Percentiles rank a stretch among this genome's conserved stretches.
Conservation (phyloP, 2,329 filamentous ascomycete species). For the Coniochaeta prunicola region DNA sequence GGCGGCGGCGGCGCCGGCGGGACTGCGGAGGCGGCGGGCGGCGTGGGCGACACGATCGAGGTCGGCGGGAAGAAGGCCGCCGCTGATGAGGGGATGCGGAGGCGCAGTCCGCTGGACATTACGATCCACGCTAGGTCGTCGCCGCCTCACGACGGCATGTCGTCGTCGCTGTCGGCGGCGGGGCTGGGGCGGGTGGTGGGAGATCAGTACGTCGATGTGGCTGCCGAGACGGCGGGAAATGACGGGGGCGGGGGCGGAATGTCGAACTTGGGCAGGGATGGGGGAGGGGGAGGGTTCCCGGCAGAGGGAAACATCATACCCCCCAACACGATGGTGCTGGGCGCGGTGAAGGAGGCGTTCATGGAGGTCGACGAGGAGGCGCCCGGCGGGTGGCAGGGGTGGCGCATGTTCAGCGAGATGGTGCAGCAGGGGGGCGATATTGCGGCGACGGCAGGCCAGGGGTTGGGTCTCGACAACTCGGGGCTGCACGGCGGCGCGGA, state of each 20-base stretch:
- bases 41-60: not conserved
- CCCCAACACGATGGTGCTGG: slow-evolving; percentile 8
- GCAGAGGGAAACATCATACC: not conserved
- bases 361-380: slow-evolving; percentile 22
- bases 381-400: slow-evolving; percentile 18
- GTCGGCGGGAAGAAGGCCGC: too few relatives aligned
- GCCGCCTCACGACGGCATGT: not conserved
- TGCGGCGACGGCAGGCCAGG: not conserved
- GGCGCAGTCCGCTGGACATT: slow-evolving; percentile 1
- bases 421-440: slow-evolving; percentile 8
- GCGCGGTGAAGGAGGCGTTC: slow-evolving; percentile 18
- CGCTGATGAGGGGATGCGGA: not conserved
- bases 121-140: not conserved
- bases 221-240: not conserved
- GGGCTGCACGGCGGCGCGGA: not conserved
- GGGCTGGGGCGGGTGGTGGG: not conserved
- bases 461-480: not conserved
- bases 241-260: not conserved
- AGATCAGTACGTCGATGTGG: not conserved
- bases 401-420: slow-evolving; percentile 22
- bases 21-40: not conserved
- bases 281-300: not conserved
- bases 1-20: not conserved
- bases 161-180: not conserved
- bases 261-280: not conserved